A percentile compares a stretch with the other conserved stretches of the same genome.
These are phyloP conservation scores for Phytophthora fragariaefolia DNA, from an alignment of 352 stramenopile species.

Conservation along the genomic window DNA sequence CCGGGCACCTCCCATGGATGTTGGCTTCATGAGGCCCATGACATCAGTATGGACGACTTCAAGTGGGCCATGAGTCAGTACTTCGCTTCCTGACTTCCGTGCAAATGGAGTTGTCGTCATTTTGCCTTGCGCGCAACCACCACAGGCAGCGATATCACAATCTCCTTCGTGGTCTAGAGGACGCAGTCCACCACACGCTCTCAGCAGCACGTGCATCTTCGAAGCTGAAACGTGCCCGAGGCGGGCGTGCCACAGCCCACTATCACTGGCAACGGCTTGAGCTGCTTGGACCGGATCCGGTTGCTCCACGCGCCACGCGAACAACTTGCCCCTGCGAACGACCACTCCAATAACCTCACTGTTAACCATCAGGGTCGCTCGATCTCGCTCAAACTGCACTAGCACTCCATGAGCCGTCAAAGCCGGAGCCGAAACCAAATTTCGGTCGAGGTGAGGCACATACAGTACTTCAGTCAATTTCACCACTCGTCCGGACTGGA, in stretches of 20 bases:
- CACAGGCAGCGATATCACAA: too few relatives aligned
- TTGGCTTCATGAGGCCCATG: slow-evolving; percentile 22
- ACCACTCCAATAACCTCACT: too few relatives aligned
- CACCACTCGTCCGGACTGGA: background rate
- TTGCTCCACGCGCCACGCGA: background rate
- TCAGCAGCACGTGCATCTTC: background rate
- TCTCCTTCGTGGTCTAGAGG: background rate
- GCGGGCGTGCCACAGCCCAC: slow-evolving; percentile 2
- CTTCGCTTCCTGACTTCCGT: slow-evolving; percentile 12
- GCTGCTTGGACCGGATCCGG: background rate
- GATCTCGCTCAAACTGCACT: too few relatives aligned
- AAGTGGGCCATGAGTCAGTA: slow-evolving; percentile 5
- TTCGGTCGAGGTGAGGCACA: too few relatives aligned
- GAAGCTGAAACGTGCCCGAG: slow-evolving; percentile 8
- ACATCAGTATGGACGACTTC: slow-evolving; percentile 26
- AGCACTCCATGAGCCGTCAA: too few relatives aligned
- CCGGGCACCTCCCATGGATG: slow-evolving; percentile 13
- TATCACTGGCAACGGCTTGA: background rate
- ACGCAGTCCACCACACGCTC: background rate
- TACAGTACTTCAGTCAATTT: slow-evolving; percentile 17
- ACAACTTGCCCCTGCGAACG: too few relatives aligned
- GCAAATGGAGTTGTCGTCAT: too few relatives aligned
- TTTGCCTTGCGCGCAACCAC: too few relatives aligned
- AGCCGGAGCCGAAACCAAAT: too few relatives aligned
- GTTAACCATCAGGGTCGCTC: too few relatives aligned